Evolutionary conservation across 495 filamentous ascomycete species (phyloP).

Genomic region (Talaromyces wortmannii): DNA sequence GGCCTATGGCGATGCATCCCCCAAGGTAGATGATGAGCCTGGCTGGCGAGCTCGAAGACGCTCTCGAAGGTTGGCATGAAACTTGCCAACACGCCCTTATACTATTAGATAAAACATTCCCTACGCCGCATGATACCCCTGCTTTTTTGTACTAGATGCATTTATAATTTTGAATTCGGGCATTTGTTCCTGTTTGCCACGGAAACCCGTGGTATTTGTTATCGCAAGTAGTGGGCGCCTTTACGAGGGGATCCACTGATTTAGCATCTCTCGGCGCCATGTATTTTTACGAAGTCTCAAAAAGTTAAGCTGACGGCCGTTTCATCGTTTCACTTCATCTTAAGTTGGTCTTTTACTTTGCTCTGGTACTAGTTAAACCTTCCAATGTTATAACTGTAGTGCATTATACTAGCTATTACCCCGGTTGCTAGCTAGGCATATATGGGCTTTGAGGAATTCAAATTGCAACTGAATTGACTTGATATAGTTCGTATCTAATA

Average conservation of each 20-base stretch:
- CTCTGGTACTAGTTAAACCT: too few species aligned
- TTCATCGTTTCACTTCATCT: background rate
- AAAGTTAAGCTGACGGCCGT: background rate
- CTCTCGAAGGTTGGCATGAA: conserved; percentile 12
- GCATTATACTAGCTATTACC: too few species aligned
- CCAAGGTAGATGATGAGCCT: conserved; percentile 13
- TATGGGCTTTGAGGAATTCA: too few species aligned
- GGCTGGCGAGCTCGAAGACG: conserved; percentile 27
- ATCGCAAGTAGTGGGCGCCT: too few species aligned
- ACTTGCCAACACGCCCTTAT: background rate
- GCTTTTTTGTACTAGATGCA: background rate
- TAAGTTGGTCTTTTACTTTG: too few species aligned
- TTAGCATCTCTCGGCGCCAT: background rate
- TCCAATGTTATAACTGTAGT: too few species aligned
- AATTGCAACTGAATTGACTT: too few species aligned
- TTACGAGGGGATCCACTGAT: background rate
- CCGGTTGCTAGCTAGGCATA: too few species aligned
- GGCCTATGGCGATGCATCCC: conserved; percentile 4
- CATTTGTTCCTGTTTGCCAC: background rate
- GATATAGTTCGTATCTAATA: background rate
- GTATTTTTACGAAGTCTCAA: background rate
- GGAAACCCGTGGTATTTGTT: background rate
- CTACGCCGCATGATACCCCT: background rate
- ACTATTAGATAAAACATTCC: background rate
- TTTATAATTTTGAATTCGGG: background rate